These are phyloP conservation scores for Komagataella populi DNA, from an alignment of 805 yeast species.

Conservation along the genomic window DNA sequence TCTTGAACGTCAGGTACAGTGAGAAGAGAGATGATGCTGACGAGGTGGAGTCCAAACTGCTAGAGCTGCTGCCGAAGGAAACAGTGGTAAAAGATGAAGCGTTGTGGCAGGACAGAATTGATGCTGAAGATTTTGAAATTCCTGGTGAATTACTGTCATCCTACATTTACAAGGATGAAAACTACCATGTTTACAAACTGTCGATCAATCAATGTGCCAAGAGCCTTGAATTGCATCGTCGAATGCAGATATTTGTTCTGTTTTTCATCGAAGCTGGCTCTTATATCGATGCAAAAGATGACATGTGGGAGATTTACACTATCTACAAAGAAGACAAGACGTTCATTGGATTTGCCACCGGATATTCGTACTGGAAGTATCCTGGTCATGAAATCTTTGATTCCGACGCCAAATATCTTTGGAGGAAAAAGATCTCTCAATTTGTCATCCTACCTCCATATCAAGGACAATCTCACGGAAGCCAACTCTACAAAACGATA, in stretches of 20 bases:
- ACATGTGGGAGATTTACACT: conserved; percentile 68
- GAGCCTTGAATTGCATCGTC: conserved; percentile 34
- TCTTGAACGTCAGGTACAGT: conserved; percentile 43
- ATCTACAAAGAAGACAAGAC: conserved; percentile 27
- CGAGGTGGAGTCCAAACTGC: conserved; percentile 42
- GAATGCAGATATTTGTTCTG: conserved; percentile 70
- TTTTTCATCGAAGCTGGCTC: conserved; percentile 92
- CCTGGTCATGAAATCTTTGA: conserved; percentile 41
- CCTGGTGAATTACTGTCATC: conserved; percentile 19
- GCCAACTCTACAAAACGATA: conserved; percentile 43
- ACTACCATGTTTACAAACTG: conserved; percentile 39
- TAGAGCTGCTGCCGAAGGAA: conserved; percentile 43
- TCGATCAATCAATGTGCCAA: conserved; percentile 27
- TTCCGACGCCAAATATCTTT: conserved; percentile 12
- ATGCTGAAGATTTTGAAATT: conserved; percentile 25
- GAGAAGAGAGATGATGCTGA: conserved; percentile 40
- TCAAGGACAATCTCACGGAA: conserved; percentile 67
- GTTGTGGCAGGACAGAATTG: conserved; percentile 48
- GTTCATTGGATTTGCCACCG: conserved; percentile 72
- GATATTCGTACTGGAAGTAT: conserved; percentile 73
- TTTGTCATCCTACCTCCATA: conserved; percentile 75
- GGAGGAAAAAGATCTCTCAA: conserved; percentile 75
- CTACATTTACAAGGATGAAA: conserved; percentile 20
- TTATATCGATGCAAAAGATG: conserved; percentile 65
- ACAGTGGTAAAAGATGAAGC: conserved; percentile 50